phyloP scores from a whole-genome alignment of 2,329 filamentous ascomycete species.

The Coniochaeta ligniaria region DNA sequence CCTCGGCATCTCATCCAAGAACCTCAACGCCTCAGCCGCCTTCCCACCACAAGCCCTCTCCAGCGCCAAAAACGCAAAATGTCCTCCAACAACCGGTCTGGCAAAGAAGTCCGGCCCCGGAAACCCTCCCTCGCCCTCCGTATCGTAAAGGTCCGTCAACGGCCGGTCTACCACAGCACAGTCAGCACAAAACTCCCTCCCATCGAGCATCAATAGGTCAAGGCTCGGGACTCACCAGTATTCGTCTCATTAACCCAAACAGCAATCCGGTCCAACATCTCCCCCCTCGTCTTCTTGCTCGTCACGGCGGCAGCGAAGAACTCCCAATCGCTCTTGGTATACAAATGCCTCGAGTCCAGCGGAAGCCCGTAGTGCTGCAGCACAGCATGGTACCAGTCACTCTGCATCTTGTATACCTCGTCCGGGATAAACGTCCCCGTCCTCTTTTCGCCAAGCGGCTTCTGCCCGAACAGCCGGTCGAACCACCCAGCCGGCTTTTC shows the following conservation, averaged over 20 bases:
- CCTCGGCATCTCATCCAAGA: slow-evolving; percentile 32
- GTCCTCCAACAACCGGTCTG: slow-evolving; percentile 74
- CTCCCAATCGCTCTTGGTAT: slow-evolving; percentile 88
- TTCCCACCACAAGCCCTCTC: slow-evolving; percentile 70
- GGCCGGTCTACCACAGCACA: slow-evolving; percentile 48
- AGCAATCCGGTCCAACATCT: slow-evolving; percentile 69
- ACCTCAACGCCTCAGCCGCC: slow-evolving; percentile 50
- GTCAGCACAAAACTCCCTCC: slow-evolving; percentile 6
- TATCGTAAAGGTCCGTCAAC: slow-evolving; percentile 76
- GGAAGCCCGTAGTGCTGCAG: slow-evolving; percentile 78
- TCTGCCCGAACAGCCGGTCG: slow-evolving; percentile 6
- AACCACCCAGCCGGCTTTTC: not conserved
- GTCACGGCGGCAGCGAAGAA: slow-evolving; percentile 81
- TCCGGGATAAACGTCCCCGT: slow-evolving; percentile 57
- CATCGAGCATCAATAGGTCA: not conserved
- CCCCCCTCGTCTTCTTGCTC: slow-evolving; percentile 56
- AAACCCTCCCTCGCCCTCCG: slow-evolving; percentile 68
- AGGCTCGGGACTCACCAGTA: slow-evolving; percentile 39
- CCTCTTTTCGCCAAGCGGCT: slow-evolving; percentile 12
- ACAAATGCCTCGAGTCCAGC: slow-evolving; percentile 73
- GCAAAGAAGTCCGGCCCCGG: slow-evolving; percentile 73
- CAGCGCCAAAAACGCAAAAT: slow-evolving; percentile 79
- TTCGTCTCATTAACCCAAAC: slow-evolving; percentile 78
- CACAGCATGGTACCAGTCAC: slow-evolving; percentile 71
- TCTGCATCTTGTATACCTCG: slow-evolving; percentile 71